These are phyloP conservation scores for Leccinum subrobustum DNA, from an alignment of 1,284 basidiomycete genomes.

Conservation along the genomic window DNA sequence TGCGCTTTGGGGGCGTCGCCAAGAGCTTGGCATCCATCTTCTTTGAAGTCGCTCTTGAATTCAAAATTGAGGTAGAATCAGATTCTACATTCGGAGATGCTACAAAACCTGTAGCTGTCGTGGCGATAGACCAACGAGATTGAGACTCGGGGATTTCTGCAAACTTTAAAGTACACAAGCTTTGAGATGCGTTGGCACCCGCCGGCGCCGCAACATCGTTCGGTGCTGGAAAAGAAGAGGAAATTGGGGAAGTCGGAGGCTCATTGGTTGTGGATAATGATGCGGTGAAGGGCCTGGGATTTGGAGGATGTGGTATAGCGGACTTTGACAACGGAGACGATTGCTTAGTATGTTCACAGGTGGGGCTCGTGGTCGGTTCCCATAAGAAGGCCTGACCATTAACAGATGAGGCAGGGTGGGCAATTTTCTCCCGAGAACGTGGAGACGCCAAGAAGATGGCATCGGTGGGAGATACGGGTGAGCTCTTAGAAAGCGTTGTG, in stretches of 20 bases:
- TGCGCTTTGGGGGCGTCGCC: slow-evolving; percentile 29
- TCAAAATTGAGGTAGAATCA: background rate
- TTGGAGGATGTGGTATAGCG: slow-evolving; percentile 10
- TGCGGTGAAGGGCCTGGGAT: background rate
- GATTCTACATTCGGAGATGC: slow-evolving; percentile 12
- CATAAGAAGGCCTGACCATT: slow-evolving; percentile 9
- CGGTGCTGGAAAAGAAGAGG: background rate
- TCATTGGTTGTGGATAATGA: slow-evolving; percentile 1
- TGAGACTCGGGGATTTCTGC: slow-evolving; percentile 11
- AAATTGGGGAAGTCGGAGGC: slow-evolving; percentile 5
- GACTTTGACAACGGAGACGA: background rate
- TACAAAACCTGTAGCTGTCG: slow-evolving; percentile 28
- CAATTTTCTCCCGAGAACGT: slow-evolving; percentile 25
- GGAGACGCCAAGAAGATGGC: slow-evolving; percentile 16
- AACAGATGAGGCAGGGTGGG: slow-evolving; percentile 26
- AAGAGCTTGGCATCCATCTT: slow-evolving; percentile 18
- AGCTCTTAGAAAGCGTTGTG: slow-evolving; percentile 25
- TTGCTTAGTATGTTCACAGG: background rate
- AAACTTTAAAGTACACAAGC: slow-evolving; percentile 11
- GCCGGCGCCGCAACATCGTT: no score
- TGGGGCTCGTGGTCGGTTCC: background rate
- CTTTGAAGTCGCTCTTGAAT: slow-evolving; percentile 3
- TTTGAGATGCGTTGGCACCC: background rate
- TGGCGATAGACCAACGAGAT: slow-evolving; percentile 32
- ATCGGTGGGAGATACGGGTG: slow-evolving; percentile 22